A percentile compares a stretch with the other conserved stretches of the same genome.
Conservation (phyloP, 2,329 filamentous ascomycete species). For the Hypomyces perniciosus region DNA sequence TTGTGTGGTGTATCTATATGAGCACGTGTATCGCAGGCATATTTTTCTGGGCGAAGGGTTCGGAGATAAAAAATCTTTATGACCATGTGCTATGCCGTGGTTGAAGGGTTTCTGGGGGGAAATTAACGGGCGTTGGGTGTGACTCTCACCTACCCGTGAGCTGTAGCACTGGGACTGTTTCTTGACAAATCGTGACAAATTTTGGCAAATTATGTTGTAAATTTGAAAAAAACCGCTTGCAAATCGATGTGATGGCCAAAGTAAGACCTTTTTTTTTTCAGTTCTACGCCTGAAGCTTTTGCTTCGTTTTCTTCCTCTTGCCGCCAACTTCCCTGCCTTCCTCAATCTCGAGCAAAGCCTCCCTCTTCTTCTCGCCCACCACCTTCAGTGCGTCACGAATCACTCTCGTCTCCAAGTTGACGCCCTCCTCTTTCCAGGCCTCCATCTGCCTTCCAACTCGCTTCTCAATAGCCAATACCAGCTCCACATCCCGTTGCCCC, state of each 20-base stretch:
- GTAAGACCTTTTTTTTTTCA: conserved; percentile 11
- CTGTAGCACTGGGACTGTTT: no score
- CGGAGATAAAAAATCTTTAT: no score
- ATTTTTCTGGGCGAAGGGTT: no score
- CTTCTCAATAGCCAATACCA: conserved; percentile 84
- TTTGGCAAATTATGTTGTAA: neutral
- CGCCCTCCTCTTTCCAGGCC: conserved; percentile 81
- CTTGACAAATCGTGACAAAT: no score
- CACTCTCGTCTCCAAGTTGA: conserved; percentile 88
- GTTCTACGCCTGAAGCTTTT: conserved; percentile 42
- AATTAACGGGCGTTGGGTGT: no score
- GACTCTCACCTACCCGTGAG: no score
- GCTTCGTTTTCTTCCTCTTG: conserved; percentile 62
- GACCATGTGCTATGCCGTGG: no score
- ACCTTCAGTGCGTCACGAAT: conserved; percentile 78
- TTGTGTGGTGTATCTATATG: no score
- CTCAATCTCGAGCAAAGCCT: conserved; percentile 85
- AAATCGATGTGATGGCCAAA: no score
- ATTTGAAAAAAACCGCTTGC: neutral
- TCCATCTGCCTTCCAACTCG: conserved; percentile 76
- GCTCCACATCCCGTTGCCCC: conserved; percentile 84
- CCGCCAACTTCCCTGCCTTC: conserved; percentile 86
- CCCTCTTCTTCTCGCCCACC: conserved; percentile 92
- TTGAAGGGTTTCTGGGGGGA: no score
- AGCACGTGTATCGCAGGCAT: no score